Evolutionary conservation across 139 green algal species (phyloP).

Genomic region (Picochlorum sp.): DNA sequence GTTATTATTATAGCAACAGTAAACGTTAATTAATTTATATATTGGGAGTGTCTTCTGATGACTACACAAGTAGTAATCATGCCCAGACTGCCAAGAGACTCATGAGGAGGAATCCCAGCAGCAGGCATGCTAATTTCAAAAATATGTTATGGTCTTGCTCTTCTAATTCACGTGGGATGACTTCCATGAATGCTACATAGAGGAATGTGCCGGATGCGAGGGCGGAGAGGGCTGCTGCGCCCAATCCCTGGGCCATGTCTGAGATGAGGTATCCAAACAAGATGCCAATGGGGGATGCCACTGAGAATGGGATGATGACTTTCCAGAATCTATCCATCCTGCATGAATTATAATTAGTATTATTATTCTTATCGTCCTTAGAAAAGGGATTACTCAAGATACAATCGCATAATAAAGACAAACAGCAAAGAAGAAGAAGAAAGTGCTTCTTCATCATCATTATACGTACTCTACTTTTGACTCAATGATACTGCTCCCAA

Average conservation of each 20-base stretch:
- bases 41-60: background rate
- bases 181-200: constrained; percentile 78
- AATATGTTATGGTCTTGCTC: constrained; percentile 22
- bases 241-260: constrained; percentile 30
- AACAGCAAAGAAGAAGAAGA: too few relatives aligned
- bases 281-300: constrained; percentile 63
- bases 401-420: background rate
- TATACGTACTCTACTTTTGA: constrained; percentile 10
- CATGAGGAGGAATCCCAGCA: constrained; percentile 62
- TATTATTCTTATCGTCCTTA: too few relatives aligned
- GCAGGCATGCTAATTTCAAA: constrained; percentile 50
- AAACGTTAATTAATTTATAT: background rate
- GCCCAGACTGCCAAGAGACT: constrained; percentile 70
- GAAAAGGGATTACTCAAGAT: background rate
- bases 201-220: constrained; percentile 73
- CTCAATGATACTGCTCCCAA: constrained; percentile 66
- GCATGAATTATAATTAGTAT: background rate
- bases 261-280: constrained; percentile 47
- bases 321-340: constrained; percentile 50
- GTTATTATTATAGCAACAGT: background rate
- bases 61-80: constrained; percentile 34
- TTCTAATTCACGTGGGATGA: constrained; percentile 61
- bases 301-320: constrained; percentile 53
- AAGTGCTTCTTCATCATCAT: too few relatives aligned
- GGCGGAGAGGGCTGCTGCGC: constrained; percentile 45